A percentile compares a stretch with the other conserved stretches of the same genome.
phyloP scores from a whole-genome alignment of 2,329 filamentous ascomycete species.

The Clathrospora elynae region DNA sequence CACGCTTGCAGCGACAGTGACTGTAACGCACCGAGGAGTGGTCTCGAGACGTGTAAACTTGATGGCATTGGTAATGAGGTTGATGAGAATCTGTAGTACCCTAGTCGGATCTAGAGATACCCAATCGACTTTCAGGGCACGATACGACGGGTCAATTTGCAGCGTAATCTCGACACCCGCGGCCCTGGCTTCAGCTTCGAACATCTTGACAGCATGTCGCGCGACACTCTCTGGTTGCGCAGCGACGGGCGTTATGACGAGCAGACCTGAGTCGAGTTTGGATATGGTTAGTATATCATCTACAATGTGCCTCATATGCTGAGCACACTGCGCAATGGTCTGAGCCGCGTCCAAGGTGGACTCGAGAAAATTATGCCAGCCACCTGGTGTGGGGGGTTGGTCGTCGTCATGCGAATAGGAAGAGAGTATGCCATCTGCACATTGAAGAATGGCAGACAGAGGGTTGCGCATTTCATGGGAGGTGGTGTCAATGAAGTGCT shows the following conservation, averaged over 20 bases:
- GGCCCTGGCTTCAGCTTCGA: slow-evolving; percentile 43
- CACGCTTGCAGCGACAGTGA: slow-evolving; percentile 44
- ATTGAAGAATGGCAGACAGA: slow-evolving; percentile 51
- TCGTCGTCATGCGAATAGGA: slow-evolving; percentile 25
- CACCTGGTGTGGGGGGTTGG: slow-evolving; percentile 9
- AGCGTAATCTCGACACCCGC: slow-evolving; percentile 36
- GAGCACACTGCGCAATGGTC: slow-evolving; percentile 52
- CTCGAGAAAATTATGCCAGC: slow-evolving; percentile 26
- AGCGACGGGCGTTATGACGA: slow-evolving; percentile 50
- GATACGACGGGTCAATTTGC: slow-evolving; percentile 46
- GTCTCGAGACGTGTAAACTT: slow-evolving; percentile 51
- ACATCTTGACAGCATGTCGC: slow-evolving; percentile 46
- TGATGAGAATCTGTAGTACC: slow-evolving; percentile 47
- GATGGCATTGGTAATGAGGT: slow-evolving; percentile 52
- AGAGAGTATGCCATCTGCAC: slow-evolving; percentile 48
- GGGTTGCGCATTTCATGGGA: slow-evolving; percentile 54
- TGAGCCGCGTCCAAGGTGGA: slow-evolving; percentile 45
- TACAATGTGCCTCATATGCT: slow-evolving; percentile 55
- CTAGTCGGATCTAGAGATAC: slow-evolving; percentile 51
- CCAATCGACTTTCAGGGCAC: slow-evolving; percentile 45
- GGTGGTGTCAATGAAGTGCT: slow-evolving; percentile 46
- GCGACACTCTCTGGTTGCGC: slow-evolving; percentile 44
- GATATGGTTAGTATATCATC: slow-evolving; percentile 54
- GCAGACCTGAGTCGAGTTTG: slow-evolving; percentile 52
- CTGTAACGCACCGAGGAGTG: slow-evolving; percentile 39